These are phyloP conservation scores for Quercus glauca DNA, from an alignment of 306 rosid species.

Conservation along the genomic window DNA sequence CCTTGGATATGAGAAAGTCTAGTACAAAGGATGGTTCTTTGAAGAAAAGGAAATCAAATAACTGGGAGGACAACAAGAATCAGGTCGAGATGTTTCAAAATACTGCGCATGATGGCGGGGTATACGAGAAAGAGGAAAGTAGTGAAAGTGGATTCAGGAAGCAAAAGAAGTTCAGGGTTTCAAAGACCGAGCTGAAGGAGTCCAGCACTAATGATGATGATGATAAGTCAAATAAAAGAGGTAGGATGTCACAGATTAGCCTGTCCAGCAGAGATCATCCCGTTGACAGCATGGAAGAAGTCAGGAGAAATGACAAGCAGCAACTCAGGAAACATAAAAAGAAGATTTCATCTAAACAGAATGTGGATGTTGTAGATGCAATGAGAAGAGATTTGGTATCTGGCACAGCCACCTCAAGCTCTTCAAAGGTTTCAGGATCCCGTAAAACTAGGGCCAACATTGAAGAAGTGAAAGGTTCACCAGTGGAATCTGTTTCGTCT, in stretches of 20 bases:
- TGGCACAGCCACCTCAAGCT: slow-evolving; percentile 68
- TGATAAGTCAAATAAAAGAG: slow-evolving; percentile 41
- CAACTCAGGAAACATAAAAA: slow-evolving; percentile 34
- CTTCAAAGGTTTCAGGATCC: slow-evolving; percentile 71
- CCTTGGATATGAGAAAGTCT: slow-evolving; percentile 23
- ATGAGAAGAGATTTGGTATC: slow-evolving; percentile 39
- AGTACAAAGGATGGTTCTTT: slow-evolving; percentile 28
- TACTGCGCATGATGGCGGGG: slow-evolving; percentile 32
- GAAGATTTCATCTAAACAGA: slow-evolving; percentile 32
- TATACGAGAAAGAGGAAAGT: slow-evolving; percentile 38
- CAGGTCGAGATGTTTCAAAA: slow-evolving; percentile 23
- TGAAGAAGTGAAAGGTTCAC: slow-evolving; percentile 57
- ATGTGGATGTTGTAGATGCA: slow-evolving; percentile 35
- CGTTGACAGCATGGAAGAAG: slow-evolving; percentile 24
- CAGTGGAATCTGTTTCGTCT: slow-evolving; percentile 78
- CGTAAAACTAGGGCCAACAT: slow-evolving; percentile 41
- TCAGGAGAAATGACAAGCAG: slow-evolving; percentile 30
- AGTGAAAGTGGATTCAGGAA: slow-evolving; percentile 43
- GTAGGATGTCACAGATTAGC: slow-evolving; percentile 28
- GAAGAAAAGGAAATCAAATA: slow-evolving; percentile 61
- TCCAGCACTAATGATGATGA: slow-evolving; percentile 30
- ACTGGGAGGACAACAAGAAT: slow-evolving; percentile 43
- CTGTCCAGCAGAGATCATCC: slow-evolving; percentile 29
- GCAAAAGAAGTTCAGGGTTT: slow-evolving; percentile 42
- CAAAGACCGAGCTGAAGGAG: slow-evolving; percentile 24